Base-by-base conservation (phyloP, 768 basidiomycete species). In the Mycena floridula region DNA sequence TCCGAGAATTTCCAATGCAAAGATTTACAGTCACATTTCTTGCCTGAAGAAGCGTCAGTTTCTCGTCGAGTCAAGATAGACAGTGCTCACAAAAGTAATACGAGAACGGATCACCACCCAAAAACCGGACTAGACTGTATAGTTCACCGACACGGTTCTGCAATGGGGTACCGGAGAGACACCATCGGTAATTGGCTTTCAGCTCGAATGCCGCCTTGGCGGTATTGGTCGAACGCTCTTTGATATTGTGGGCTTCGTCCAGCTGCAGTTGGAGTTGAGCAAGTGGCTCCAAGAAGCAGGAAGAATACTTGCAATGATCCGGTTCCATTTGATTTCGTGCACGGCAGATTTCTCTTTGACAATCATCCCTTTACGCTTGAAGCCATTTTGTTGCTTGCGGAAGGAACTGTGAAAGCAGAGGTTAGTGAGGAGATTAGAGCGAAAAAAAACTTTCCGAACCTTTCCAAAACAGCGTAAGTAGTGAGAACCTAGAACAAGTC, bases 121-220 rank as follows among this genome's bases (percentile, higher is more conserved):
- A 63, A 68, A 97, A 96, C 49, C 89, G 73, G 37, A 97, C 79
- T 32, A 96, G 76, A 61, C 93, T 96, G 67, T 99, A 99, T 40
- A 99, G 66, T 60, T 99, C 96, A 51, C 96, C 96, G n/a, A 99
- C 96, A 52, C 96, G 85, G 58, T 97, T 97, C 62, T 99, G 95
- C 7, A 99, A 69, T 0, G 95, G 95, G 5, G 95, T 97, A 5
- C 94, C 94, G 25, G 93, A 96, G 23, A 99, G 70, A 65, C 96
- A 99, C 96, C 96, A 99, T 48, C 80, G 81, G 52, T 79, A 90
- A 40, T 77, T 77, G 44, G 85, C 79, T 51, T 83, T 64, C 9
- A 99, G 70, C 44, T 92, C 87, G 59, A 99, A 99, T 0, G 91
- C 79, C n/a, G 93, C 94, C 63, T 95, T 97, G 1, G 95, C 94